Conservation (phyloP, 169 alveolate species). For the Plasmodium chabaudi region DNA sequence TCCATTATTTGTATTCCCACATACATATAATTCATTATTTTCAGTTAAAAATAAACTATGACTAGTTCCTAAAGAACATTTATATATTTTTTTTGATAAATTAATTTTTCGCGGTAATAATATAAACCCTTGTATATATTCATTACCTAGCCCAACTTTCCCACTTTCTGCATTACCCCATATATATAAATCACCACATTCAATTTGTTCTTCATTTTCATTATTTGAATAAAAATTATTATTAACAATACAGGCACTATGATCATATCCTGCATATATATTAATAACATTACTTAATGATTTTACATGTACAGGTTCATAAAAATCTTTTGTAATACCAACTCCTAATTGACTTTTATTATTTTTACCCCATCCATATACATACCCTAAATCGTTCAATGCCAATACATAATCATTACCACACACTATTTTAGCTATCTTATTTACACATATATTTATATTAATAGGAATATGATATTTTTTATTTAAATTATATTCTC, state of each 20-base stretch:
- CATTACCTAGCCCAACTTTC: slow-evolving; percentile 90
- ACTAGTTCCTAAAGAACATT: slow-evolving; percentile 85
- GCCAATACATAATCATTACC: slow-evolving; percentile 91
- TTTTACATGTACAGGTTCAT: slow-evolving; percentile 85
- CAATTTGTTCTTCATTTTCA: slow-evolving; percentile 4
- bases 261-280: slow-evolving; percentile 89
- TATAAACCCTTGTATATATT: slow-evolving; percentile 79
- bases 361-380: slow-evolving; percentile 87
- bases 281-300: slow-evolving; percentile 85
- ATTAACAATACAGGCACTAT: slow-evolving; percentile 88
- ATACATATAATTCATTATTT: slow-evolving; percentile 82
- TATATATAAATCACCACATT: slow-evolving; percentile 87
- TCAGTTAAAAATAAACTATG: slow-evolving; percentile 87
- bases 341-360: slow-evolving; percentile 83
- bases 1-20: slow-evolving; percentile 90
- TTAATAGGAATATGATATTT: slow-evolving; percentile 60
- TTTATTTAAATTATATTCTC: slow-evolving; percentile 38
- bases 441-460: slow-evolving; percentile 67
- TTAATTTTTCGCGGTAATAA: slow-evolving; percentile 86
- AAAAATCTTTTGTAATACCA: slow-evolving; percentile 85
- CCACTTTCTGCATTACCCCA: slow-evolving; percentile 92
- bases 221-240: slow-evolving; percentile 27
- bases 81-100: slow-evolving; percentile 80
- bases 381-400: slow-evolving; percentile 88
- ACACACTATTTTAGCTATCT: slow-evolving; percentile 87